Percentiles rank a stretch among this genome's conserved stretches.
phyloP scores from a whole-genome alignment of 1,139 yeast species.

The Pneumocystis oryctolagi region DNA sequence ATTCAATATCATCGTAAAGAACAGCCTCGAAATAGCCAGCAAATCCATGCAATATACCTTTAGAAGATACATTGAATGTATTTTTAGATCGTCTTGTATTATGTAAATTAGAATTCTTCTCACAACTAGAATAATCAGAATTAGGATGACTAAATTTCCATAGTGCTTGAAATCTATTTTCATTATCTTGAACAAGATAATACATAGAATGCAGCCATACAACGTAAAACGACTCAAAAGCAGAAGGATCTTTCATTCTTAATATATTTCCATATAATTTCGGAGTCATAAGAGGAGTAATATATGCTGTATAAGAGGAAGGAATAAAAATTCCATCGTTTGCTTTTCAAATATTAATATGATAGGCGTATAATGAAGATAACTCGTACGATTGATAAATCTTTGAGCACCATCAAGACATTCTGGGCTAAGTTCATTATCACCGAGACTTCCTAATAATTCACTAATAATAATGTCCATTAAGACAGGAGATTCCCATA shows the following conservation, averaged over 20 bases:
- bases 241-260: conserved; percentile 15
- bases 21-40: conserved; percentile 60
- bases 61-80: conserved; percentile 29
- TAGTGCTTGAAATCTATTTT: conserved; percentile 18
- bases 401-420: conserved; percentile 33
- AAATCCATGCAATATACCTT: conserved; percentile 52
- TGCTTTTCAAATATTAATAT: background rate
- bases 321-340: conserved; percentile 46
- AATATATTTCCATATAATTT: conserved; percentile 27
- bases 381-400: conserved; percentile 18
- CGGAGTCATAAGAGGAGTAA: conserved; percentile 56
- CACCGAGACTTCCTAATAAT: conserved; percentile 77
- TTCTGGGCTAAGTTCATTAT: conserved; percentile 81
- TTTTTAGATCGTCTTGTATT: conserved; percentile 24
- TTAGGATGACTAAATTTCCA: conserved; percentile 45
- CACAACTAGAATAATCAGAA: conserved; percentile 2
- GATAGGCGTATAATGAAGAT: background rate
- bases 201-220: conserved; percentile 42
- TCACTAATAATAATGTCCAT: conserved; percentile 61
- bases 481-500: conserved; percentile 28
- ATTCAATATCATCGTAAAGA: conserved; percentile 41
- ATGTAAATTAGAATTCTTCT: conserved; percentile 16
- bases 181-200: conserved; percentile 29
- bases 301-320: conserved; percentile 38
- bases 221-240: conserved; percentile 43